phyloP scores from a whole-genome alignment of 2,329 filamentous ascomycete genomes.

The Fusarium algeriense region DNA sequence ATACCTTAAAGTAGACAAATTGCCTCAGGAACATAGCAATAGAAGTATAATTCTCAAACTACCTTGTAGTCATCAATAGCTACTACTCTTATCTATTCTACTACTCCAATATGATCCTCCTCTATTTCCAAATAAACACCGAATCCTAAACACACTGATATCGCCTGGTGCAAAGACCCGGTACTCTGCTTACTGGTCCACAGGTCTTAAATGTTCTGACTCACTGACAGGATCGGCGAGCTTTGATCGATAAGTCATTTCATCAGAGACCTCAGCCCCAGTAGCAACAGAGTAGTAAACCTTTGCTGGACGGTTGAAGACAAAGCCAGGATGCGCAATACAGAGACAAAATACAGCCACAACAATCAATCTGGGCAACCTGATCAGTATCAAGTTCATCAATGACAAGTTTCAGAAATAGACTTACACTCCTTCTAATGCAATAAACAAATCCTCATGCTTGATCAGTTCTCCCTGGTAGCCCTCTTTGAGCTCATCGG shows the following conservation, averaged over 20 bases:
- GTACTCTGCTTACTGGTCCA: neutral
- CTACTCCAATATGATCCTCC: no score
- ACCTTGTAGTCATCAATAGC: no score
- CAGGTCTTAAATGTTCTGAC: neutral
- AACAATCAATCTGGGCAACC: constrained; percentile 18
- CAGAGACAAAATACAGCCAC: constrained; percentile 25
- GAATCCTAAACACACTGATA: no score
- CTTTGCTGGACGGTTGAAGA: neutral
- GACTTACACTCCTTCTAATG: constrained; percentile 54
- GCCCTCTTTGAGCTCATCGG: constrained; percentile 67
- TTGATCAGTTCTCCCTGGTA: constrained; percentile 63
- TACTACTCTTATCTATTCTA: no score
- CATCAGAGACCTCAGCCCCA: neutral
- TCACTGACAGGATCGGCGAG: neutral
- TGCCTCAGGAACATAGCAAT: no score
- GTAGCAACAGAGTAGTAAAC: constrained; percentile 9
- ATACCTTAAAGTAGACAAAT: no score
- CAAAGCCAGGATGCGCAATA: constrained; percentile 17
- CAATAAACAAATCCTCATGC: constrained; percentile 59
- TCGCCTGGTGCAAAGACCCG: neutral
- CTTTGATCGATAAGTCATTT: neutral
- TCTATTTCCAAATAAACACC: no score
- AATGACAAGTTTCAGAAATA: rapidly evolving
- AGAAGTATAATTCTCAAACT: no score
- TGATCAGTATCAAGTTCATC: rapidly evolving